These are phyloP conservation scores for Oryza punctata DNA, from an alignment of 176 grass and related monocot genomes.

Conservation along the genomic window DNA sequence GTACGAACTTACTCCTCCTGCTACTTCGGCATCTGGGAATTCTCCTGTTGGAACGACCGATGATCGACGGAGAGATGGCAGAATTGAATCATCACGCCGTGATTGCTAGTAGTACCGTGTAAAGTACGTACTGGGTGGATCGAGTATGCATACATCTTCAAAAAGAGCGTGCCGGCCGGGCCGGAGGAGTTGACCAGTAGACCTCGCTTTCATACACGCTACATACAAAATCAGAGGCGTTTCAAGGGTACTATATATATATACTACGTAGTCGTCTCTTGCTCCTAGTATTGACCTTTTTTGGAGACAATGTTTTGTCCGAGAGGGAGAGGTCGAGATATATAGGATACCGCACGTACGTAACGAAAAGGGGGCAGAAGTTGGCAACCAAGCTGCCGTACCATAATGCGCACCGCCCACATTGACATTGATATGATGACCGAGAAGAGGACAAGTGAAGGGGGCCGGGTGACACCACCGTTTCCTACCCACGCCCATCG, in stretches of 20 bases:
- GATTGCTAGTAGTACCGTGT: constrained; percentile 20
- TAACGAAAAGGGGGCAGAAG: background rate
- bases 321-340: background rate
- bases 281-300: background rate
- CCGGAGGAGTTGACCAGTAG: background rate
- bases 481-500: background rate
- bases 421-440: constrained; percentile 13
- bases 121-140: no score
- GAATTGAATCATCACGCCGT: constrained; percentile 27
- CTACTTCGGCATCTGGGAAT: background rate
- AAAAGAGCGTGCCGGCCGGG: background rate
- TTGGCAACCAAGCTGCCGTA: background rate
- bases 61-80: background rate
- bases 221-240: background rate
- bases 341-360: background rate
- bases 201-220: background rate
- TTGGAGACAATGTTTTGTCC: background rate
- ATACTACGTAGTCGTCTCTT: background rate
- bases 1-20: no score
- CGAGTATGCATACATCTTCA: background rate
- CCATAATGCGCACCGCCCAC: constrained; percentile 28
- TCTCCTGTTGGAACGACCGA: background rate
- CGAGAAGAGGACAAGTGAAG: constrained; percentile 14
- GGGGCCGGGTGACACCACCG: background rate
- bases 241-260: background rate